phyloP scores from a whole-genome alignment of 768 basidiomycete species.

The Auricularia cornea region DNA sequence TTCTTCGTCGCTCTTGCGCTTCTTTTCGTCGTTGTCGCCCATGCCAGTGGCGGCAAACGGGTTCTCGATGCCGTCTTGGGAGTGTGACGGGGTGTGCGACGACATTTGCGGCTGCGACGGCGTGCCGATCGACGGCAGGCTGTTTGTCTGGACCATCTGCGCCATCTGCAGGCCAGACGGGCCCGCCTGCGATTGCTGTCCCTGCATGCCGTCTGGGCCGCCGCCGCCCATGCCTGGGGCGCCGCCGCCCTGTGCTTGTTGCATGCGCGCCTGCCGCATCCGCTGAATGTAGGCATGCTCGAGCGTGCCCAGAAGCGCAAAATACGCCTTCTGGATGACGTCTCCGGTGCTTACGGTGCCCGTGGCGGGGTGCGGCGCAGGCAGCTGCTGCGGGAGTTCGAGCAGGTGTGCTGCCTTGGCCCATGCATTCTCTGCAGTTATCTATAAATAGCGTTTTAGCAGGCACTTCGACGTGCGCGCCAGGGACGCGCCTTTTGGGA shows the following conservation, averaged over 20 bases:
- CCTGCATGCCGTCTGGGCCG: too few relatives aligned
- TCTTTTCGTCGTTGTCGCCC: neutral
- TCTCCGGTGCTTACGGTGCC: constrained; percentile 42
- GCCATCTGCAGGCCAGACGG: neutral
- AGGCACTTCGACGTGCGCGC: neutral
- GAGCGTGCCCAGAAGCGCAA: constrained; percentile 55
- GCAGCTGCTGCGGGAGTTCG: constrained; percentile 51
- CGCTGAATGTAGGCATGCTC: constrained; percentile 62
- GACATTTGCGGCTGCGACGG: neutral
- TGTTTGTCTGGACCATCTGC: neutral
- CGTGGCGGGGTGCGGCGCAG: constrained; percentile 33
- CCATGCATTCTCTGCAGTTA: constrained; percentile 43
- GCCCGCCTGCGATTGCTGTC: neutral
- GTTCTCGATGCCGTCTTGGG: too few relatives aligned
- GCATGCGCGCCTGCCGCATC: constrained; percentile 44
- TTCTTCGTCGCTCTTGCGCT: neutral
- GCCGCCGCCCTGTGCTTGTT: constrained; percentile 15
- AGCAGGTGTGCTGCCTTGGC: constrained; percentile 42
- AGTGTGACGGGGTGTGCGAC: neutral
- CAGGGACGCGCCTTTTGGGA: constrained; percentile 41
- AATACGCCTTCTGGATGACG: constrained; percentile 52
- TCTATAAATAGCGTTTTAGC: neutral
- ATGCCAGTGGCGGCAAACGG: neutral
- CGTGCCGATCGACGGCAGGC: neutral
- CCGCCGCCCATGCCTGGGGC: neutral